Base-by-base conservation (phyloP, 192 early-diverging fungal species). In the Backusella psychrophila region DNA sequence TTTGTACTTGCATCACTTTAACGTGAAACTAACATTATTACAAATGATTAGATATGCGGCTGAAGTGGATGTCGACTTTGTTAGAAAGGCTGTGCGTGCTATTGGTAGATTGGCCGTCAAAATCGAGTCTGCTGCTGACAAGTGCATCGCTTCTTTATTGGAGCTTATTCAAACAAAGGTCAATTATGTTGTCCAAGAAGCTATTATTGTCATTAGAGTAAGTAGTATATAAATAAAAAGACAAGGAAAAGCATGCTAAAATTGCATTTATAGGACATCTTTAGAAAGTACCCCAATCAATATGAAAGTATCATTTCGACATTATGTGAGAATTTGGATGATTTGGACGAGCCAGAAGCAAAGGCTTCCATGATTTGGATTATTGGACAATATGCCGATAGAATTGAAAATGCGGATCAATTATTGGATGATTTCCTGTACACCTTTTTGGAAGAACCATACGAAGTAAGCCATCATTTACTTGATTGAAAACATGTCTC, bases 301-400 rank as follows among this genome's bases (percentile, higher is more conserved):
- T 99, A 98, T 85, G 98, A 99, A 85, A 85, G 90, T 41, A 95
- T 98, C 53, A 97, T 99, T 77, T 89, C 89, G 31, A 90, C 93
- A 3, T 85, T 99, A 44, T 99, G 97, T 82, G 94, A 99, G 82
- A 97, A 97, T 84, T 83, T 99, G 69, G 98, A 98, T 79, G 93
- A 91, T 74, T 83, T 99, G 44, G 98, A 99, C 85, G 96, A 98
- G 78, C 93, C 98, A 21, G 98, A 99, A 81, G 97, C 98, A 35
- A 97, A 96, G 80, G 93, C 96, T 3, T 94, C 96, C n/a, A 94
- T 99, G 93, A 96, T 99, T 69, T 99, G 98, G 98, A 98, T 99
- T 71, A 93, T 99, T 81, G 98, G 98, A 1, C 96, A 99, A 85
- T 99, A 99, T 80, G 93, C 97, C 7, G 96, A 97, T 79, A 85